Evolutionary conservation across 805 yeast genomes (phyloP), one percentile per base, ranked within the genome.

Genomic region (Saccharomycopsis babjevae): DNA sequence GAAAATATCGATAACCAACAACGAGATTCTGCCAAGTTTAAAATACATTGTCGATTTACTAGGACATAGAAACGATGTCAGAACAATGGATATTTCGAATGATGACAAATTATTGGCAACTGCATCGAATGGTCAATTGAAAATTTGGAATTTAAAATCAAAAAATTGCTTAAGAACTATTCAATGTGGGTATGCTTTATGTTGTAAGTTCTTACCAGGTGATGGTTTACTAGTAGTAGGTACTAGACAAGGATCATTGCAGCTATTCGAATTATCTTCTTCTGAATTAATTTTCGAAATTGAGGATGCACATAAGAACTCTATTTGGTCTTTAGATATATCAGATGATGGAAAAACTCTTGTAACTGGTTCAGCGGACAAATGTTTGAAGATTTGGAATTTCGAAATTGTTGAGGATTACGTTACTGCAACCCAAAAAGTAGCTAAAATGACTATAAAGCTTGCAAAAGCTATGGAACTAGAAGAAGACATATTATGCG

Each of bases 331-430:
- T 1, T 76, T 94, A 66, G 97, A 93, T 70, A 71, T 94, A 39
- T 83, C 93, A 1, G 81, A 86, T 15, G 96, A 93, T 72, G 99
- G 98, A 16, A 86, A 83, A 66, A 79, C 86, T 0, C 76, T 94
- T 57, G 84, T 92, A 0, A 88, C 97, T 2, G 99, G 97, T 10
- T 93, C 97, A 39, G 96, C 96, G 46, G 99, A 94, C 72, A 92
- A 92, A 70, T 74, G 82, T 3, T 86, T 93, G 50, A 90, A 89
- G 70, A 90, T 91, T 70, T 94, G 99, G 99, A 83, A 85, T 56
- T 83, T 94, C 69, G 76, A 79, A 67, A 81, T 89, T 28, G 86
- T 83, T 59, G 79, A 82, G 63, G 89, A 84, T 58, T 63, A 73
- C n/a, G 83, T 88, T 34, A 86, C 89, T 1, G 97, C 96, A 11